Evolutionary conservation across 805 yeast species (phyloP).

Genomic region (Isabelozyma pseudorhagii): DNA sequence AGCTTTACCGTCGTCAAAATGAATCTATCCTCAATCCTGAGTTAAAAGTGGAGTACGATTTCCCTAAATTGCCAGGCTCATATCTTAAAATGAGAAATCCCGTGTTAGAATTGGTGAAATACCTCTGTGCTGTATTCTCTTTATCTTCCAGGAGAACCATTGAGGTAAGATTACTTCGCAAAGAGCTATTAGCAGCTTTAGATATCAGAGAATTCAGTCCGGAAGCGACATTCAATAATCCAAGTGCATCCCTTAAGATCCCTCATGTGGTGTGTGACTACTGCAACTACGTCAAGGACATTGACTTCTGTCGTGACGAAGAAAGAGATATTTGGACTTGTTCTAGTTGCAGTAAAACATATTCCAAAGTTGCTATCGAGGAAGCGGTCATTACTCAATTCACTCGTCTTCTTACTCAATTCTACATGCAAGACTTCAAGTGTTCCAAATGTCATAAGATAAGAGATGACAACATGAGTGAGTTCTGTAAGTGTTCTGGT

Average conservation of each 20-base stretch:
- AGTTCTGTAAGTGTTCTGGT: slow-evolving; percentile 87
- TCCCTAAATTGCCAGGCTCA: slow-evolving; percentile 78
- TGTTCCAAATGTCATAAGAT: slow-evolving; percentile 75
- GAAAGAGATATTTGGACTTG: slow-evolving; percentile 57
- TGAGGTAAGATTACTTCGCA: slow-evolving; percentile 73
- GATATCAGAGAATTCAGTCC: slow-evolving; percentile 83
- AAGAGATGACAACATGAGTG: slow-evolving; percentile 65
- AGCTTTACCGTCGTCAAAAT: slow-evolving; percentile 64
- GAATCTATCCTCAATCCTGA: slow-evolving; percentile 70
- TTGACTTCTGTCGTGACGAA: slow-evolving; percentile 78
- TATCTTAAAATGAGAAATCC: slow-evolving; percentile 61
- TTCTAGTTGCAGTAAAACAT: slow-evolving; percentile 58
- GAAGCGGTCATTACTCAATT: slow-evolving; percentile 72
- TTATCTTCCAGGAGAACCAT: slow-evolving; percentile 61
- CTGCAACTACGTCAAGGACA: slow-evolving; percentile 70
- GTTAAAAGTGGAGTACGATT: slow-evolving; percentile 59
- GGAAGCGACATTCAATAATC: slow-evolving; percentile 69
- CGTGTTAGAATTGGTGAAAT: slow-evolving; percentile 74
- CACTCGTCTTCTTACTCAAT: slow-evolving; percentile 52
- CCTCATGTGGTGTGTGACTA: slow-evolving; percentile 73
- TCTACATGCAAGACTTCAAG: slow-evolving; percentile 73
- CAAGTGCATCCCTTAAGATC: slow-evolving; percentile 65
- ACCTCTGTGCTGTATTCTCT: slow-evolving; percentile 65
- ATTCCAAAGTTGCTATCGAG: slow-evolving; percentile 69
- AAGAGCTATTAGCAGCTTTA: slow-evolving; percentile 67